Base-by-base conservation (phyloP, 176 grass and related monocot species). In the Neostapfia colusana region DNA sequence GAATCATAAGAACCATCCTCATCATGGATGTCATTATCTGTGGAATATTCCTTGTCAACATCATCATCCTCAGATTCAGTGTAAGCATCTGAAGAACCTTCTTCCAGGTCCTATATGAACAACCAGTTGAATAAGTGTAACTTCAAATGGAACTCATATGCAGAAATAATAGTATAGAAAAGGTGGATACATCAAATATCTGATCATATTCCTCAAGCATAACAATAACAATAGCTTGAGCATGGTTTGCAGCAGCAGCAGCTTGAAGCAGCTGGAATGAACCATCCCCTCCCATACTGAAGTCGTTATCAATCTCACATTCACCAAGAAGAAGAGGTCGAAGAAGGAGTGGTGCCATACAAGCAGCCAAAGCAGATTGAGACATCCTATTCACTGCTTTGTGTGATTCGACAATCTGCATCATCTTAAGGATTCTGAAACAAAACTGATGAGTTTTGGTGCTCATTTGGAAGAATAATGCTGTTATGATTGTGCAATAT, bases 371-470 rank as follows among this genome's bases (percentile, higher is more conserved):
- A 79, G 95, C 95, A 56, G 92, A 88, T 71, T 86, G 79, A 78
- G 91, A 88, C 95, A 99, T 99, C 74, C 91, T 86, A 84, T 99
- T 99, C 77, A 90, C 89, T 46, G 85, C 64, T 91, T 90, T 99
- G 74, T 99, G 80, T 44, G 72, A 76, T 59, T 70, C 91, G 55
- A 99, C 91, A 49, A 79, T 75, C 68, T 84, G 87, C 95, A 99
- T 99, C 95, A 99, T 99, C 76, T 93, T 89, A 83, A 99, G 92
- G 79, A 85, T 95, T 89, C 95, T 99, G 85, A 73, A 92, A 84
- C 58, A 87, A 84, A 86, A 85, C 11, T 20, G 26, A 67, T 79
- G 28, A 84, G 81, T 79, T 79, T 35, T 67, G 46, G 62, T 41
- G 14, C n/a, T 63, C 75, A 65, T 53, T 51, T 37, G 38, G 20